Base-by-base conservation (phyloP, 2,329 filamentous ascomycete species). In the Fusarium falciforme region DNA sequence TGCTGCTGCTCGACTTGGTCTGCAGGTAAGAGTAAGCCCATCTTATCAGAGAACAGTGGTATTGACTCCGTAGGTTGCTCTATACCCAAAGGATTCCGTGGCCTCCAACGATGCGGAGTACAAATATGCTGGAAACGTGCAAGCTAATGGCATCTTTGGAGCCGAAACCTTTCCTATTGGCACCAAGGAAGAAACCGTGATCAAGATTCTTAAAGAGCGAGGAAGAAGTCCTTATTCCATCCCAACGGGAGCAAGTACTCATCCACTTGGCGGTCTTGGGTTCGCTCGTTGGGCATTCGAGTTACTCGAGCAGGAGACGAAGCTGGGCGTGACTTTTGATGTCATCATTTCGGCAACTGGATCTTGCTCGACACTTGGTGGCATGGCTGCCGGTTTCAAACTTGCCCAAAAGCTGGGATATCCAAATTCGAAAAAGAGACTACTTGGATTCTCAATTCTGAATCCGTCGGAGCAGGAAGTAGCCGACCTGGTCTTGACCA, bases 271-370 rank as follows among this genome's bases (percentile, higher is more conserved):
- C 1, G 71, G 71, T 6, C 8, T 73, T 4, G 71, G 71, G 12
- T 73, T 67, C 25, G 71, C 71, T n/a, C 62, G 63, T 9, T 73
- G 71, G 71, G 71, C 55, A 2, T 74, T 73, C 5, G 67, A 73
- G 3, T n/a, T 73, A 2, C 55, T 73, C 2, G 71, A 73, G 17
- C 59, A 73, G 4, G 71, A 74, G 17, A 8, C 17, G 2, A 73
- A 20, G 7, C 31, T 71, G 12, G 63, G 49, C 10, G 16, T 71
- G 4, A 47, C 36, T 2, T 73, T 73, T 42, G 67, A 71, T 20
- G n/a, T 42, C 12, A 42, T 73, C 8, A 33, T 52, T 33, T 36
- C 67, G 4, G 62, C 73, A 6, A 71, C 63, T 9, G 71, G 71
- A 5, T 73, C 71, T 6, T 67, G 71, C 49, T 73, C 71, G 10